These are phyloP conservation scores for Phaeotremella fagi DNA, from an alignment of 768 basidiomycete species.

Conservation along the genomic window DNA sequence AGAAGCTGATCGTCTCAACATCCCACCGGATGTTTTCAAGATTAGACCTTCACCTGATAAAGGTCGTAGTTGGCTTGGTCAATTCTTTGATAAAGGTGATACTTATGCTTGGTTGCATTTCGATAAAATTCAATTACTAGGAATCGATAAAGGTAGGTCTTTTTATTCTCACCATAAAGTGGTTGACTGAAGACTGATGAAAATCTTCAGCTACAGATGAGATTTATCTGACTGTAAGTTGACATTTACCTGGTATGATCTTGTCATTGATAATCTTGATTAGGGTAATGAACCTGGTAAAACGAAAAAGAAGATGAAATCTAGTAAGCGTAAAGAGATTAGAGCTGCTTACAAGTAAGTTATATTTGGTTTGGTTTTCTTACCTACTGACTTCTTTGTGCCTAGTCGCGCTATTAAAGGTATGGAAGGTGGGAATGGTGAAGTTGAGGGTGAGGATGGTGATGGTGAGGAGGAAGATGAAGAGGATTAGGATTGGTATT, in stretches of 20 bases:
- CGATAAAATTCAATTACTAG: constrained; percentile 61
- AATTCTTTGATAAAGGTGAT: constrained; percentile 65
- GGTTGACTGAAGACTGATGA: not conserved
- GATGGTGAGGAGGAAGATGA: no score
- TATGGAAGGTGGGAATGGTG: no score
- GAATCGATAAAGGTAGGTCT: constrained; percentile 63
- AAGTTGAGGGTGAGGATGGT: no score
- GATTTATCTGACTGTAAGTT: constrained; percentile 56
- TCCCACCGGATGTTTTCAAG: constrained; percentile 52
- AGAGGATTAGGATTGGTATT: no score
- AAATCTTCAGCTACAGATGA: constrained; percentile 59
- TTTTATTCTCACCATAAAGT: not conserved
- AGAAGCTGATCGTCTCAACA: constrained; percentile 57
- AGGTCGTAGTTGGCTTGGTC: constrained; percentile 60
- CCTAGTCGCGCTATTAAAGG: no score
- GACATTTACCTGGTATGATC: not conserved
- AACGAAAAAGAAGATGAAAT: constrained; percentile 57
- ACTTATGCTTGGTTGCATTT: constrained; percentile 64
- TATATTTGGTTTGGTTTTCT: no score
- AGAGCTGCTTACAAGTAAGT: constrained; percentile 62
- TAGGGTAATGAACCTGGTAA: constrained; percentile 52
- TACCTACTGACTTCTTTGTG: no score
- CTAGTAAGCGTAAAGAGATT: constrained; percentile 56
- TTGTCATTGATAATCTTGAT: not conserved
- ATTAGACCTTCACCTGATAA: constrained; percentile 44